A percentile compares a stretch with the other conserved stretches of the same genome.
Evolutionary conservation across 257 asterid genomes (phyloP).

Genomic region (Ballota nigra): DNA sequence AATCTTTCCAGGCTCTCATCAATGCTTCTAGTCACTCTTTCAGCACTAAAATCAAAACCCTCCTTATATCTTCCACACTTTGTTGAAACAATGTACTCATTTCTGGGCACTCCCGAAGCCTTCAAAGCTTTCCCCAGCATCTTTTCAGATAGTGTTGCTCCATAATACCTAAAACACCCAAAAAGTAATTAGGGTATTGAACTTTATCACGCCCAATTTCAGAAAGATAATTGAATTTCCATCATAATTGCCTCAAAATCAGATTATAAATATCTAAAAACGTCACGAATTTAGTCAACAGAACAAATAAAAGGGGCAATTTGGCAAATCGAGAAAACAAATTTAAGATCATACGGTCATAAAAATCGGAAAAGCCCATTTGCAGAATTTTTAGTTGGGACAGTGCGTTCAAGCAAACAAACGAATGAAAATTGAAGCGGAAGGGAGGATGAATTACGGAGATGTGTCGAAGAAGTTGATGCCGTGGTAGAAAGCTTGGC

Average conservation of each 20-base stretch:
- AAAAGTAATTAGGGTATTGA: background rate
- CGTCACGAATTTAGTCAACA: background rate
- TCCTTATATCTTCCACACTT: conserved; percentile 92
- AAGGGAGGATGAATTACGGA: conserved; percentile 47
- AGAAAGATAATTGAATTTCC: background rate
- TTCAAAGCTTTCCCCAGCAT: conserved; percentile 81
- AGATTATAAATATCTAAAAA: background rate
- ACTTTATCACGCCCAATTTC: background rate
- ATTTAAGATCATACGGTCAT: background rate
- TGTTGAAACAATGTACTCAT: conserved; percentile 81
- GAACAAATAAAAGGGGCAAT: background rate
- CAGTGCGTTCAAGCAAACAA: background rate
- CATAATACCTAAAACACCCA: conserved; percentile 66
- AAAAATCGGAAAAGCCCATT: background rate
- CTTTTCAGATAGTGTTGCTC: conserved; percentile 83
- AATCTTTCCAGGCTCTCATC: conserved; percentile 92
- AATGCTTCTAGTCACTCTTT: conserved; percentile 83
- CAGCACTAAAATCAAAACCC: conserved; percentile 97
- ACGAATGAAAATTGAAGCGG: background rate
- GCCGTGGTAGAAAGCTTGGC: conserved; percentile 74
- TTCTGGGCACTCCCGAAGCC: conserved; percentile 82
- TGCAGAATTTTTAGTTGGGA: background rate
- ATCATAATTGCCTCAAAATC: conserved; percentile 15
- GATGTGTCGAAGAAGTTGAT: conserved; percentile 97
- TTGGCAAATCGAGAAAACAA: background rate